Base-by-base conservation (phyloP, 768 basidiomycete species). In the Mycena amicta region DNA sequence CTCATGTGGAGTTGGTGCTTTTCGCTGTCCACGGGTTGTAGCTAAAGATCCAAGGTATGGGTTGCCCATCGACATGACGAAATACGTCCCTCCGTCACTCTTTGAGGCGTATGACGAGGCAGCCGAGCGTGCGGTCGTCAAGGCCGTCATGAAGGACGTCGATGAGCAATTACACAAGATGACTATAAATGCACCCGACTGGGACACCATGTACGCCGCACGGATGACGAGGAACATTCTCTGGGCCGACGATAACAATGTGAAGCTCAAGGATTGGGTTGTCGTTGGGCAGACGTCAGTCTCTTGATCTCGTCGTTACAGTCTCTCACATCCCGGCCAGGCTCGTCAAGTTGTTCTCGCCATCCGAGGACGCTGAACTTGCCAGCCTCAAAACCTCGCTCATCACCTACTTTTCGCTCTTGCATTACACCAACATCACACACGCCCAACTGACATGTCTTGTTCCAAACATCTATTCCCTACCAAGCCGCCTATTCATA, bases 141-240 rank as follows among this genome's bases (percentile, higher is more conserved):
- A 86, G 70, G 72, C 76, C 50, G 73, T 91, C 30, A 88, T 83
- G 49, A 72, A 71, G 5, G 73, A 73, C 31, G 77, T 89, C 8
- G 79, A 85, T 66, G 63, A 72, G 6, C 75, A 76, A 62, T 60
- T 91, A 57, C 63, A 74, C 40, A 74, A 74, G 46, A 71, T 86
- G 70, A 87, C 86, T 0, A 79, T 89, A 39, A 89, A 90, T 64
- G 84, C 86, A 0, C 80, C 78, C 3, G 85, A 90, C 65, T 89
- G 89, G 87, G 86, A 89, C 54, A 83, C 85, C 0, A 67, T 86
- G 2, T 81, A 82, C 64, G 83, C 83, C 12, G 82, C 83, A 0
- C 77, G 78, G 54, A 83, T 83, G 72, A 83, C 86, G 2, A 69
- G 81, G 40, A 80, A 83, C 53, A 74, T 91, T 20, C 69, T 88